Evolutionary conservation across 2,329 filamentous ascomycete genomes (phyloP).

Genomic region (Arthrinium puccinioides): DNA sequence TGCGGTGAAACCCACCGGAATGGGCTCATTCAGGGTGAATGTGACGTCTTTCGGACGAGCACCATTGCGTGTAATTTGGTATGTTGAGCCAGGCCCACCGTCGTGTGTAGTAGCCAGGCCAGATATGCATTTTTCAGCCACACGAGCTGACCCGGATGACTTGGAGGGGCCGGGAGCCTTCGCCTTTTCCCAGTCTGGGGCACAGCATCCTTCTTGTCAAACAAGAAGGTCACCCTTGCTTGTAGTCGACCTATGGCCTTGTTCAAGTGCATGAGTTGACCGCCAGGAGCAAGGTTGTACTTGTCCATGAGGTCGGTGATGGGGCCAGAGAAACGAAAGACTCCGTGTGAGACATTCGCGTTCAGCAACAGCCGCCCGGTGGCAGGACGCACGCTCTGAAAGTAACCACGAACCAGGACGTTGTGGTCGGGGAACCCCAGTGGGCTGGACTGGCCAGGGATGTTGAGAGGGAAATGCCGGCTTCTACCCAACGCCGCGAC

Average conservation of each 20-base stretch:
- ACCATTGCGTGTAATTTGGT: conserved; percentile 5
- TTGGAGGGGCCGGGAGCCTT: conserved; percentile 1
- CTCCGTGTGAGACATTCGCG: conserved; percentile 40
- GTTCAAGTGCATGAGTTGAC: conserved; percentile 1
- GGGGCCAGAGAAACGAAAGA: conserved; percentile 33
- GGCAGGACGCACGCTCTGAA: conserved; percentile 1
- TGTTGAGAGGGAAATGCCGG: conserved; percentile 39
- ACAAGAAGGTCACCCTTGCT: conserved; percentile 9
- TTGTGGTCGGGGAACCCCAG: conserved; percentile 25
- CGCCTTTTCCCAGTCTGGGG: conserved; percentile 12
- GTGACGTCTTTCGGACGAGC: conserved; percentile 19
- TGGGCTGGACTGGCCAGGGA: conserved; percentile 14
- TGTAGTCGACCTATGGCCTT: conserved; percentile 13
- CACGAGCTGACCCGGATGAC: conserved; percentile 5
- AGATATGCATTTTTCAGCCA: conserved; percentile 13
- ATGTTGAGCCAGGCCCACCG: conserved; percentile 22
- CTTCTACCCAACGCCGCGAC: conserved; percentile 36
- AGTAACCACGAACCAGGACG: conserved; percentile 28
- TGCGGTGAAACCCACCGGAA: conserved; percentile 16
- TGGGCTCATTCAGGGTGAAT: conserved; percentile 22
- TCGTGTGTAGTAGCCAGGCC: conserved; percentile 21
- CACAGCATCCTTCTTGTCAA: conserved; percentile 8
- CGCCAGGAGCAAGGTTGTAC: conserved; percentile 1
- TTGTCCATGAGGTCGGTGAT: conserved; percentile 26
- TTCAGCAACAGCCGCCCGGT: conserved; percentile 49